Conservation (phyloP, 164 flowering plant genomes). For the Cinnamomum micranthum region DNA sequence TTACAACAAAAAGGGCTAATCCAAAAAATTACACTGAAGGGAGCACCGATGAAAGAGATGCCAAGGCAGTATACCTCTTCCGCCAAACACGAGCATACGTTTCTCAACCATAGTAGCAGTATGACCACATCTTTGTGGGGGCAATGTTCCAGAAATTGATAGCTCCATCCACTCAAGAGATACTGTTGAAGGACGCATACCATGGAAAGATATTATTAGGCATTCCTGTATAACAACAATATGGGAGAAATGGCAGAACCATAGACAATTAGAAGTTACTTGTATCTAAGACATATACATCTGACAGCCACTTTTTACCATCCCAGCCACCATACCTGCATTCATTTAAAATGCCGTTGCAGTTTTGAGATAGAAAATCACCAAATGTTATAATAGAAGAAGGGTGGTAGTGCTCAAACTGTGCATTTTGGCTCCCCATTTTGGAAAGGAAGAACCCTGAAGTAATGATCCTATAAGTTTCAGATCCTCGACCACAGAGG, state of each 20-base stretch:
- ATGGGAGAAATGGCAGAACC: constrained; percentile 4
- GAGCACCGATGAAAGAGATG: neutral
- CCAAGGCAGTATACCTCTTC: constrained; percentile 62
- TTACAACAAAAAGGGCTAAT: neutral
- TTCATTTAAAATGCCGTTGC: neutral
- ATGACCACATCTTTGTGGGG: constrained; percentile 98
- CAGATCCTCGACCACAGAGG: neutral
- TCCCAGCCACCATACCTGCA: constrained; percentile 99
- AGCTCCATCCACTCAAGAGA: constrained; percentile 96
- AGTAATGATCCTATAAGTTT: neutral
- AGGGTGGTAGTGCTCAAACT: neutral
- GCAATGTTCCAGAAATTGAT: constrained; percentile 66
- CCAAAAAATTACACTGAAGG: neutral
- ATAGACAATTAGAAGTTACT: constrained; percentile 43
- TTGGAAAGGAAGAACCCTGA: neutral
- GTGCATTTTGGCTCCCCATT: neutral
- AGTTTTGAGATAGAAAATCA: neutral
- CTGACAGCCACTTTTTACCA: constrained; percentile 97
- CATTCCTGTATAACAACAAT: neutral
- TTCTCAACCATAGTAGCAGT: constrained; percentile 97
- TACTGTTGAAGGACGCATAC: constrained; percentile 38
- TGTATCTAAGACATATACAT: constrained; percentile 93
- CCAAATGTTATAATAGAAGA: too few relatives aligned
- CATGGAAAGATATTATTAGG: neutral
- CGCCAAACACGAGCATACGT: constrained; percentile 87